These are phyloP conservation scores for Trichoderma endophyticum DNA, from an alignment of 2,329 filamentous ascomycete species.

Conservation along the genomic window DNA sequence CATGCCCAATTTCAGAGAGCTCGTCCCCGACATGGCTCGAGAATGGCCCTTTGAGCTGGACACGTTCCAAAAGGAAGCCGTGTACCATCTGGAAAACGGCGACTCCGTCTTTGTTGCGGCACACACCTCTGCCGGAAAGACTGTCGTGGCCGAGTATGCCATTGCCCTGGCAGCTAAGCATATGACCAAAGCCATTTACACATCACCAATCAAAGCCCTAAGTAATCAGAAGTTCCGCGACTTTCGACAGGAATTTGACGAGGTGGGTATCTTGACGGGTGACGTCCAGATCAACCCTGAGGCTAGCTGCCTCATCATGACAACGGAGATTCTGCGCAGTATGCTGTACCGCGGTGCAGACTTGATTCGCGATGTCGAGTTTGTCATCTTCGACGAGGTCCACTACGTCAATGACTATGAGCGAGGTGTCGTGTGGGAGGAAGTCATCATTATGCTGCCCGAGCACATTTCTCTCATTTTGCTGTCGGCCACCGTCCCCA, in stretches of 20 bases:
- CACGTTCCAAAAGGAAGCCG: slow-evolving; percentile 96
- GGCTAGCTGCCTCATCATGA: slow-evolving; percentile 98
- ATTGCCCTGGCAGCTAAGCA: slow-evolving; percentile 96
- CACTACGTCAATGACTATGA: slow-evolving; percentile 98
- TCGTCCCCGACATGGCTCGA: slow-evolving; percentile 93
- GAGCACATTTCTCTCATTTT: slow-evolving; percentile 95
- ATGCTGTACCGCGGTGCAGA: slow-evolving; percentile 98
- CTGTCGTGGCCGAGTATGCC: slow-evolving; percentile 95
- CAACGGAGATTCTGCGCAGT: slow-evolving; percentile 93
- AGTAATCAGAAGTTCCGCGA: slow-evolving; percentile 99
- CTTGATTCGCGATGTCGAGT: slow-evolving; percentile 94
- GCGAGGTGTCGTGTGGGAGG: slow-evolving; percentile 97
- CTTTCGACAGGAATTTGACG: slow-evolving; percentile 84
- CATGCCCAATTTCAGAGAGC: slow-evolving; percentile 87
- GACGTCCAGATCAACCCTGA: slow-evolving; percentile 98
- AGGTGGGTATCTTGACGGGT: slow-evolving; percentile 94
- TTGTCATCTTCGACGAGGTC: slow-evolving; percentile 98
- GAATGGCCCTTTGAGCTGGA: slow-evolving; percentile 98
- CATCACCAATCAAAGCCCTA: slow-evolving; percentile 94
- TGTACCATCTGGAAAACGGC: slow-evolving; percentile 93
- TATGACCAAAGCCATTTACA: slow-evolving; percentile 99
- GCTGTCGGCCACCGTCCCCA: slow-evolving; percentile 92
- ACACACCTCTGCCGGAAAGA: slow-evolving; percentile 96
- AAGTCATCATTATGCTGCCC: slow-evolving; percentile 99
- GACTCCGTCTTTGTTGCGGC: slow-evolving; percentile 98